Evolutionary conservation across 2,329 filamentous ascomycete genomes (phyloP), one percentile per base, ranked within the genome.

Genomic region (Venturia carpophila): DNA sequence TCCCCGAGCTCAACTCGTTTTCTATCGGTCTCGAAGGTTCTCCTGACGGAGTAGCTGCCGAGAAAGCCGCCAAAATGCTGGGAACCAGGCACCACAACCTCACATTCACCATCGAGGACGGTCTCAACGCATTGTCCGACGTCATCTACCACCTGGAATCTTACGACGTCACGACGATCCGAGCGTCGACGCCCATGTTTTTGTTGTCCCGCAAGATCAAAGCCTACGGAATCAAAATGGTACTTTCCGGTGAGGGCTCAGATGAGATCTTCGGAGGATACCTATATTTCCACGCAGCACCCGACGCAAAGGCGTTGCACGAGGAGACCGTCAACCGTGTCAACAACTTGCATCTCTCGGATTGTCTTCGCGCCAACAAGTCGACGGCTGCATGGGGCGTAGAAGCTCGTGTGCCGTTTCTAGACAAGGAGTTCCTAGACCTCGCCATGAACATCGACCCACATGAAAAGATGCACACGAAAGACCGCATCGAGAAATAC

Each of bases 181-280:
- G 94, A 74, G 94, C 94, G 65, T 97, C 93, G 13, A 99, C 94
- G 13, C 94, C 94, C 69, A 99, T 99, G 94, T 99, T 97, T 80
- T 82, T 99, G 68, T 84, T 99, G 60, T 94, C 91, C 68, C 88
- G 95, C 76, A 99, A 99, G 83, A 99, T 99, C 83, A 99, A 99
- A 84, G 94, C 92, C 43, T 93, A 97, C 87, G 94, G 94, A 69
- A 90, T 99, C 74, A 99, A 99, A 86, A 99, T 99, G 94, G 94
- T 99, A 66, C 84, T 99, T 68, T 95, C 90, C 73, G 94, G 94
- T 68, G 94, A 99, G 79, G 94, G 94, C 62, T 94, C 90, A 73
- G 94, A 99, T 77, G 94, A 99, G 80, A 97, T 97, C 75, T 97
- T 97, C 71, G 94, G 94, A 68, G 94, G 94, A 64, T 99, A 99